Evolutionary conservation across 2,329 filamentous ascomycete genomes (phyloP).

Genomic region (Claviceps quebecensis): DNA sequence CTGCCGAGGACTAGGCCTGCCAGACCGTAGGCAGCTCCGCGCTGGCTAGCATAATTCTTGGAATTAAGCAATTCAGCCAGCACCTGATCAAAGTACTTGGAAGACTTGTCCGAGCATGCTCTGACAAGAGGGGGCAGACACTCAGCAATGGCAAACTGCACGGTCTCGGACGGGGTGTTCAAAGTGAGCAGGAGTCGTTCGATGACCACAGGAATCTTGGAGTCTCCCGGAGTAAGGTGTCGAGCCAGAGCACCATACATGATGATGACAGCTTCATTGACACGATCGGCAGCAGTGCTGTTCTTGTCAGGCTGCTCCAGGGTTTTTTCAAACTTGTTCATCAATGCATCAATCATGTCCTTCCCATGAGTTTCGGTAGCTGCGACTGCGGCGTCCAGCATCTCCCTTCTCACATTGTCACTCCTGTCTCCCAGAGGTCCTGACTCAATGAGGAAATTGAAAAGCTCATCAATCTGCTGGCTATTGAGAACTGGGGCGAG

Average conservation of each 20-base stretch:
- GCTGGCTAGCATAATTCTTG: constrained; percentile 83
- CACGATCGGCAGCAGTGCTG: constrained; percentile 68
- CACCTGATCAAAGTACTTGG: constrained; percentile 67
- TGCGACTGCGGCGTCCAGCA: constrained; percentile 78
- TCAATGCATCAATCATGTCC: constrained; percentile 70
- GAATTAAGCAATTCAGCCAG: constrained; percentile 70
- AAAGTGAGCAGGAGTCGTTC: constrained; percentile 74
- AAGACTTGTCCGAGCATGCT: constrained; percentile 62
- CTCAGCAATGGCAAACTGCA: constrained; percentile 91
- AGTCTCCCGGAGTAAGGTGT: constrained; percentile 73
- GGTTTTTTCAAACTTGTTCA: constrained; percentile 80
- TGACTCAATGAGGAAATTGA: constrained; percentile 72
- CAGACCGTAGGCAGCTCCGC: constrained; percentile 88
- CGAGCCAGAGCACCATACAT: constrained; percentile 89
- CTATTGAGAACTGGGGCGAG: constrained; percentile 57
- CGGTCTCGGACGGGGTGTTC: constrained; percentile 88
- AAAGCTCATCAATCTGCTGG: constrained; percentile 58
- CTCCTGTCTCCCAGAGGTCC: constrained; percentile 80
- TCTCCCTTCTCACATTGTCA: constrained; percentile 64
- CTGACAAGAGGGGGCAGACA: constrained; percentile 85
- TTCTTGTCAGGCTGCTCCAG: constrained; percentile 76
- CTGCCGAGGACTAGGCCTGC: constrained; percentile 82
- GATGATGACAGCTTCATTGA: constrained; percentile 95
- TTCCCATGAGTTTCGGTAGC: constrained; percentile 74
- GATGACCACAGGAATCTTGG: constrained; percentile 77